Base-by-base conservation (phyloP, 2,329 filamentous ascomycete genomes). In the Chaetothyriales sp. region DNA sequence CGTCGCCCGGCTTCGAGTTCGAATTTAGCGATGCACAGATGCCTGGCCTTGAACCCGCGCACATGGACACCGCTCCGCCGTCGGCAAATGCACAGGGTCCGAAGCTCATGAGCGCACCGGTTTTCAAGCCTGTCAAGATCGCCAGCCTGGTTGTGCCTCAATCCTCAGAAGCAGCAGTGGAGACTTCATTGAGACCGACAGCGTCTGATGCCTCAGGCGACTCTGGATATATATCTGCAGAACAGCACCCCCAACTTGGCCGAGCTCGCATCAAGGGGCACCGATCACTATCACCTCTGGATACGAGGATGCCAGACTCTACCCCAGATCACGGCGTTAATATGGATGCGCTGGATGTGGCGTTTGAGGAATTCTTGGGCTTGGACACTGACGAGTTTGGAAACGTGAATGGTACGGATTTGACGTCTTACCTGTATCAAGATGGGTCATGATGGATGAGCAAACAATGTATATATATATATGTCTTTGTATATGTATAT, bases 121-220 rank as follows among this genome's bases (percentile, higher is more conserved):
- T 43, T 6, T 52, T 44, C 45, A 36, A n/a, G 15, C 50, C 55
- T 12, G 55, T 52, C 18, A 48, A 50, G 18, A 48, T 49, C 28
- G 25, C 48, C 7, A 52, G 51, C 18, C 26, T 54, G n/a, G 44
- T 52, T 12, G 36, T 44, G 10, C 48, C 46, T 3, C 28, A 18
- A 8, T 43, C 2, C 4, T 22, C 44, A 28, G n/a, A 26, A 12
- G 18, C 50, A 19, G 43, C 45, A 3, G 18, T 42, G 12, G 18
- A 46, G 28, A 47, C 53, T 10, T 22, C 47, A 18, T 32, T 55
- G 26, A 55, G 53, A 36, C 47, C 53, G 8, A 55, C 51, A 15
- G 53, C 53, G 19, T 55, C 55, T 25, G 52, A 50, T 25, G 50
- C 51, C 18, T 53, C 55, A 5, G 53, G 53, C 20, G 54, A 58